A percentile compares a stretch with the other conserved stretches of the same genome.
Evolutionary conservation across 352 stramenopile genomes (phyloP).

Genomic region (Pythium angustatum): DNA sequence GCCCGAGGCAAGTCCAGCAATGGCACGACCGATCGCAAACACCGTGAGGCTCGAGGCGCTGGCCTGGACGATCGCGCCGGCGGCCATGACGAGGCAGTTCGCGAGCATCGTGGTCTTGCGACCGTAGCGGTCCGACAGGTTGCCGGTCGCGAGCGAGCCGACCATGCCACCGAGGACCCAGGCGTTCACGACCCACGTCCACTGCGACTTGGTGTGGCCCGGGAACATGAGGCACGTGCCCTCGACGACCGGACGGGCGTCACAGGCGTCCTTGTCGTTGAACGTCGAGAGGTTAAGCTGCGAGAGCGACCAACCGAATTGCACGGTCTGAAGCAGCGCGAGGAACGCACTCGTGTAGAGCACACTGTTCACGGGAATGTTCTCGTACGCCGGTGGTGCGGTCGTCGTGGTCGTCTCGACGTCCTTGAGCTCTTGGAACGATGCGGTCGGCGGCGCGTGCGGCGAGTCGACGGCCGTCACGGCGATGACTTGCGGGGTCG

Average conservation of each 20-base stretch:
- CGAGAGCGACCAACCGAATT: constrained; percentile 58
- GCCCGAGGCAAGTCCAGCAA: constrained; percentile 53
- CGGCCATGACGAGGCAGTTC: constrained; percentile 42
- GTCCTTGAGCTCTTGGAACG: constrained; percentile 8
- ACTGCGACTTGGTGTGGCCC: constrained; percentile 51
- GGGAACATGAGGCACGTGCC: constrained; percentile 65
- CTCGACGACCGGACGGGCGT: constrained; percentile 36
- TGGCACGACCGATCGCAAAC: constrained; percentile 38
- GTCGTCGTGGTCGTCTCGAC: neutral
- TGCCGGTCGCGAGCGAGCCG: constrained; percentile 40
- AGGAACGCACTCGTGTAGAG: constrained; percentile 47
- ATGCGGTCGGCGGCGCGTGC: neutral
- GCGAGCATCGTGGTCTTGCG: constrained; percentile 39
- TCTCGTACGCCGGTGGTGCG: constrained; percentile 7
- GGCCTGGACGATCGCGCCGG: constrained; percentile 34
- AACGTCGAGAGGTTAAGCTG: constrained; percentile 57
- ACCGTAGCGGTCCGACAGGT: constrained; percentile 44
- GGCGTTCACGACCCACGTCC: constrained; percentile 52
- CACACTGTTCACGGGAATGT: constrained; percentile 22
- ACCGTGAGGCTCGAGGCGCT: constrained; percentile 33
- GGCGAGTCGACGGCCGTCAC: constrained; percentile 6
- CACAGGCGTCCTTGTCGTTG: constrained; percentile 41
- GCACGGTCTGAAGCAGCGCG: constrained; percentile 44
- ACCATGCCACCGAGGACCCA: constrained; percentile 66
- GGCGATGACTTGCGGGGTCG: neutral